A percentile compares a stretch with the other conserved stretches of the same genome.
These are phyloP conservation scores for Drechslera avenae DNA, from an alignment of 2,329 filamentous ascomycete genomes.

Conservation along the genomic window DNA sequence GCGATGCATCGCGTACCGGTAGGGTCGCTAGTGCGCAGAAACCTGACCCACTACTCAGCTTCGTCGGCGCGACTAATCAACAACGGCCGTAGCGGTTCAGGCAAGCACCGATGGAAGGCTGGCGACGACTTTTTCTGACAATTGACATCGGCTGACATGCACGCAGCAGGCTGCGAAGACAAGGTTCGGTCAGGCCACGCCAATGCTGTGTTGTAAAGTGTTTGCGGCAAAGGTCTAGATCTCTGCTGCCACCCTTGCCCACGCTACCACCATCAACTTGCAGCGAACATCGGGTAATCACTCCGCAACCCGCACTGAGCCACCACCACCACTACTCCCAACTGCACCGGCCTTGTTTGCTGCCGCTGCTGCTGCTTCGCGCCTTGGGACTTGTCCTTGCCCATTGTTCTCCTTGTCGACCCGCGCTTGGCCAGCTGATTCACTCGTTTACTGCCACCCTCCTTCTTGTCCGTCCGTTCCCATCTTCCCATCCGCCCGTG, in stretches of 20 bases:
- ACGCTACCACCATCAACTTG: slow-evolving; percentile 10
- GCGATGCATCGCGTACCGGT: too few species aligned
- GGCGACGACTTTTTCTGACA: too few species aligned
- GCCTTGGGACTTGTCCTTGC: neutral
- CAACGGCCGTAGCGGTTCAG: neutral
- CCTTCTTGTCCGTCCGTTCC: slow-evolving; percentile 4
- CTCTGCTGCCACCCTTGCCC: slow-evolving; percentile 8
- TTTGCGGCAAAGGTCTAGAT: slow-evolving; percentile 11
- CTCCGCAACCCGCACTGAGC: slow-evolving; percentile 8
- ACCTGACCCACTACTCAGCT: neutral
- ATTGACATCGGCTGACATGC: neutral
- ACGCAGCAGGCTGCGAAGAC: neutral
- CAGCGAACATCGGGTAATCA: slow-evolving; percentile 13
- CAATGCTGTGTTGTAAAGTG: slow-evolving; percentile 2
- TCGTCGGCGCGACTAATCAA: neutral
- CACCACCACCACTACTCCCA: slow-evolving; percentile 3
- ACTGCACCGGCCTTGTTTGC: neutral
- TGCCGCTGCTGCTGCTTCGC: too few species aligned
- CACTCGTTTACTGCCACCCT: slow-evolving; percentile 4
- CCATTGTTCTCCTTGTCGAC: neutral
- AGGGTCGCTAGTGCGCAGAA: too few species aligned
- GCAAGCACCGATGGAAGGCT: neutral
- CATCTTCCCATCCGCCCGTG: slow-evolving; percentile 21
- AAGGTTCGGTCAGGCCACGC: slow-evolving; percentile 4
- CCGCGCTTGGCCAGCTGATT: neutral